These are phyloP conservation scores for Cunninghamia lanceolata DNA, from an alignment of 75 land plant species.

Conservation along the genomic window DNA sequence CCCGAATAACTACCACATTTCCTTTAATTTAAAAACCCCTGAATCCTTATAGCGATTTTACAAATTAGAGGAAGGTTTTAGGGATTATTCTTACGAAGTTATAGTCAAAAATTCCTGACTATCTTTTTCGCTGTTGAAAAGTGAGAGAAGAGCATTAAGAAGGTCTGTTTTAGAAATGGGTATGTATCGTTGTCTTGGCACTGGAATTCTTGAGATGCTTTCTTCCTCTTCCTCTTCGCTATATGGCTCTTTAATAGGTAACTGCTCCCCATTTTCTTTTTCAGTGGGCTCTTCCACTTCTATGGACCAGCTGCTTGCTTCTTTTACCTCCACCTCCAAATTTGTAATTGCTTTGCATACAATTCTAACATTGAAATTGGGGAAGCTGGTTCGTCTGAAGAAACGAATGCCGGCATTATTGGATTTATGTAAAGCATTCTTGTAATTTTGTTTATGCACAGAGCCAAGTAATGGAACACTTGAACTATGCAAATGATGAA, in stretches of 20 bases:
- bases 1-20: background rate
- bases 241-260: background rate
- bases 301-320: background rate
- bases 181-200: conserved; percentile 79
- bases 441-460: background rate
- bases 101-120: conserved; percentile 44
- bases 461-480: background rate
- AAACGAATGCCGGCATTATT: background rate
- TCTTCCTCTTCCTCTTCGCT: conserved; percentile 26
- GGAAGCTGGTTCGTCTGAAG: background rate
- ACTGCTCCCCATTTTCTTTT: background rate
- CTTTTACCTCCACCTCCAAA: background rate
- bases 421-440: background rate
- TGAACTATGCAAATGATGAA: background rate
- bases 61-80: background rate
- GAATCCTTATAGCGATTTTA: background rate
- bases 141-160: conserved; percentile 44
- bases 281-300: background rate
- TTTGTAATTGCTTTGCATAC: conserved; percentile 1
- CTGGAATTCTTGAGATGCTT: conserved; percentile 63
- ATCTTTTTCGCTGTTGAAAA: conserved; percentile 38
- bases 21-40: background rate
- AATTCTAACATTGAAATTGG: background rate
- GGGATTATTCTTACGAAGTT: conserved; percentile 40
- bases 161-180: conserved; percentile 65